Percentiles rank a stretch among this genome's conserved stretches.
These are phyloP conservation scores for Lactarius tabidus DNA, from an alignment of 768 basidiomycete genomes.

Conservation along the genomic window DNA sequence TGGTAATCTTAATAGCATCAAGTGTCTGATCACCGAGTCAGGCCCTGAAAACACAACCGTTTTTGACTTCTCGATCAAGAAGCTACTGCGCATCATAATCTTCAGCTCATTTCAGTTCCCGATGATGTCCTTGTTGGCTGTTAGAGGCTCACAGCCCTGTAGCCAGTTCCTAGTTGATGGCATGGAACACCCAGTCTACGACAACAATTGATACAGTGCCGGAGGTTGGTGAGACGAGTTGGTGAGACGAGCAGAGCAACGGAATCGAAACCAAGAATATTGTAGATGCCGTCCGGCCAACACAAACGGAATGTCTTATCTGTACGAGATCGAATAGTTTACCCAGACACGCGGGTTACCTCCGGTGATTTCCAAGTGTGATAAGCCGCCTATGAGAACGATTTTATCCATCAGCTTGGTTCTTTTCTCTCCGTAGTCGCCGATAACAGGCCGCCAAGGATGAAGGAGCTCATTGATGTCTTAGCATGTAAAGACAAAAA, in stretches of 20 bases:
- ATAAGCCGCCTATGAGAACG: too few relatives aligned
- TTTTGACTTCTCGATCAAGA: neutral
- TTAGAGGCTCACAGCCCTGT: neutral
- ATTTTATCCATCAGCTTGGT: too few relatives aligned
- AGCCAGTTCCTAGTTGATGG: neutral
- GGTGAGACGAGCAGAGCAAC: neutral
- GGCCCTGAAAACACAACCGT: neutral
- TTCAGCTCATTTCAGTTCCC: neutral
- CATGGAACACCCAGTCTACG: neutral
- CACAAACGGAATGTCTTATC: neutral
- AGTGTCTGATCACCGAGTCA: neutral
- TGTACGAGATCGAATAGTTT: neutral
- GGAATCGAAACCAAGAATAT: neutral
- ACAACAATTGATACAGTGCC: neutral
- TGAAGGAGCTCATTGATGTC: neutral
- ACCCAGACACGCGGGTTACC: neutral
- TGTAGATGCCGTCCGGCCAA: neutral
- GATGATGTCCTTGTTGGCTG: neutral
- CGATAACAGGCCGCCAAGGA: too few relatives aligned
- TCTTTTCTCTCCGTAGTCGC: too few relatives aligned
- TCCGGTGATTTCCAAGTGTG: too few relatives aligned
- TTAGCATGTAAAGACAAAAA: neutral
- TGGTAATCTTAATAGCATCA: neutral
- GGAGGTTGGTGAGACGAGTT: neutral
- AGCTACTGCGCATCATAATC: neutral